Conservation (phyloP, 1,284 basidiomycete species). For the Mycena citricolor region DNA sequence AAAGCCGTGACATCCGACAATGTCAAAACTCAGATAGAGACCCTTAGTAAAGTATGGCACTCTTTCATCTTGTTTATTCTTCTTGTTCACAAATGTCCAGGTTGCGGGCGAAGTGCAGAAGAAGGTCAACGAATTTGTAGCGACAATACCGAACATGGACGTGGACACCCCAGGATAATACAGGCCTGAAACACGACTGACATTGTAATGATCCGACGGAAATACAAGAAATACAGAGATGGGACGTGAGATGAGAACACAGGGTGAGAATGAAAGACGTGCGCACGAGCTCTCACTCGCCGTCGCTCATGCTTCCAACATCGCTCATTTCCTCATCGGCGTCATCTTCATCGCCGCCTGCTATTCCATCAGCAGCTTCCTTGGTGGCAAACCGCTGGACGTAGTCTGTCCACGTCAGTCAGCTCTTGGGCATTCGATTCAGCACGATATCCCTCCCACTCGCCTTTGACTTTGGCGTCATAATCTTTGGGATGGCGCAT, state of each 20-base stretch:
- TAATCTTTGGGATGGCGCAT: conserved; percentile 98
- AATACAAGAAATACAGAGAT: conserved; percentile 23
- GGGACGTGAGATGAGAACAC: too few species aligned
- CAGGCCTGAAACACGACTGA: conserved; percentile 22
- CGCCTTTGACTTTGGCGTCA: conserved; percentile 88
- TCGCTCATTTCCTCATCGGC: conserved; percentile 92
- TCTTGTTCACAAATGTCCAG: conserved; percentile 35
- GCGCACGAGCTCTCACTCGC: conserved; percentile 14
- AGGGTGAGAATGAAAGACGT: conserved; percentile 15
- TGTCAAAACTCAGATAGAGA: conserved; percentile 72
- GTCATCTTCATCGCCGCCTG: conserved; percentile 63
- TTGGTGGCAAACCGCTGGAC: conserved; percentile 84
- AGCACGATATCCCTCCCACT: conserved; percentile 23
- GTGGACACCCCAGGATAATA: conserved; percentile 26
- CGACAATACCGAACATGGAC: conserved; percentile 37
- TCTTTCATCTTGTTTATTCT: conserved; percentile 5
- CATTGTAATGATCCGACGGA: conserved; percentile 25
- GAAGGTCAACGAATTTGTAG: conserved; percentile 69
- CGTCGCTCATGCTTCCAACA: conserved; percentile 84
- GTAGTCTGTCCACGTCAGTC: conserved; percentile 58
- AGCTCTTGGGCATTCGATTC: not conserved
- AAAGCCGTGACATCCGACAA: conserved; percentile 68
- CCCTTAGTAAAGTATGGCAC: conserved; percentile 62
- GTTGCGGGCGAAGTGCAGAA: conserved; percentile 69
- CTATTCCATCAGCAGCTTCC: conserved; percentile 71